Conservation (phyloP, 768 basidiomycete genomes). For the Rhizopogon vesiculosus region DNA sequence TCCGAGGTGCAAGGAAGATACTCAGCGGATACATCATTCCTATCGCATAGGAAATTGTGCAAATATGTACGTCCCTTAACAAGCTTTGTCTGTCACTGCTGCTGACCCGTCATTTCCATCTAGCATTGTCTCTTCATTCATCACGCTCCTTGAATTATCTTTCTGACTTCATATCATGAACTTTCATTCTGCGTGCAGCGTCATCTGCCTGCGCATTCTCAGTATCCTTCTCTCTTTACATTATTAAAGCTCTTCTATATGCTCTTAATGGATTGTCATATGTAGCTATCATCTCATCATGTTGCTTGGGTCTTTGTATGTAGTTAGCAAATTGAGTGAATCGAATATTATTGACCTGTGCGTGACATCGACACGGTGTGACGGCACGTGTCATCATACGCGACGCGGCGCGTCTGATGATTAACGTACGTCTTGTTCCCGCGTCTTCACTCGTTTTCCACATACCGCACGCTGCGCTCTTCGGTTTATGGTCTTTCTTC, state of each 20-base stretch:
- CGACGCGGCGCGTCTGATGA: constrained; percentile 7
- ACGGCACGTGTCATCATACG: constrained; percentile 3
- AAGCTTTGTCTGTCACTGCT: not conserved
- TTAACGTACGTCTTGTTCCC: not conserved
- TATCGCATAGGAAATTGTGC: not conserved
- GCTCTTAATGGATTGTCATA: not conserved
- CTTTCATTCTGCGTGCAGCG: not conserved
- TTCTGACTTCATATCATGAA: not conserved
- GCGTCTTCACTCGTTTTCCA: not conserved
- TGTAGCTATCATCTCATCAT: not conserved
- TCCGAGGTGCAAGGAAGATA: not conserved
- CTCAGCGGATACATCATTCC: not conserved
- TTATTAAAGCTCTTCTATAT: not conserved
- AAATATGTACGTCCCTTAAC: not conserved
- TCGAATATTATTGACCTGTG: not conserved
- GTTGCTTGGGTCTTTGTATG: not conserved
- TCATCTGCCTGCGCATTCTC: not conserved
- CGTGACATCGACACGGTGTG: not conserved
- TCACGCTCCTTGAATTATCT: not conserved
- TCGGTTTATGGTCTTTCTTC: constrained; percentile 56
- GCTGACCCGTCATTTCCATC: not conserved
- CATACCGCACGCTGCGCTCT: not conserved
- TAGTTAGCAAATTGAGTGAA: too few species aligned
- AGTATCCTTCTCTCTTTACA: not conserved
- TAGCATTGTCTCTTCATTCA: not conserved